A percentile compares a stretch with the other conserved stretches of the same genome.
Evolutionary conservation across 257 asterid species (phyloP).

Genomic region (Ehretia macrophylla): DNA sequence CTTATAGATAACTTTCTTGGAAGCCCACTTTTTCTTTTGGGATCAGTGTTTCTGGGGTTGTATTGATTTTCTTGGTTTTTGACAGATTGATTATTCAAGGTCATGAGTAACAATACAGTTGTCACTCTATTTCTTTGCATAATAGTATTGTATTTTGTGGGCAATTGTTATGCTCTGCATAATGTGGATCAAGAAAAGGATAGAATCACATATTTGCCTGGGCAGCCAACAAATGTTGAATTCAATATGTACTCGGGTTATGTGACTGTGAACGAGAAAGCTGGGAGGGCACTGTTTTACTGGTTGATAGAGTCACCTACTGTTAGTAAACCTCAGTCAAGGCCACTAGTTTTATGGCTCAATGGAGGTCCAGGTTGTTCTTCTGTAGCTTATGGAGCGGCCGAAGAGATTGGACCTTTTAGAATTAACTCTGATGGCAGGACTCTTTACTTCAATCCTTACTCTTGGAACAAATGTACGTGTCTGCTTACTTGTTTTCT

Average conservation of each 20-base stretch:
- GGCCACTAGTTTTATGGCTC: conserved; percentile 94
- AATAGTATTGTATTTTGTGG: conserved; percentile 32
- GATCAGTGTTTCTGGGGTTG: conserved; percentile 20
- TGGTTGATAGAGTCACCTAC: conserved; percentile 83
- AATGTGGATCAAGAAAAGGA: conserved; percentile 69
- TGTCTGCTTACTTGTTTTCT: neutral
- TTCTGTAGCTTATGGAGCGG: conserved; percentile 92
- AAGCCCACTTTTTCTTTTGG: conserved; percentile 21
- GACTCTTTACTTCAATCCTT: conserved; percentile 70
- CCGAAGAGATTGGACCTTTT: conserved; percentile 95
- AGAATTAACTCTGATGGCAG: conserved; percentile 82
- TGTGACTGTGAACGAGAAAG: conserved; percentile 59
- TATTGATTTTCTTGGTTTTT: too few species aligned
- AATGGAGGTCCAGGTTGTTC: conserved; percentile 99
- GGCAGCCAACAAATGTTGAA: conserved; percentile 71
- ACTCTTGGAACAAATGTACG: conserved; percentile 95
- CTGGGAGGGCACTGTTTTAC: conserved; percentile 90
- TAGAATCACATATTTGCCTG: conserved; percentile 71
- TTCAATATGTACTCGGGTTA: conserved; percentile 83
- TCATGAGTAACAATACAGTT: conserved; percentile 13
- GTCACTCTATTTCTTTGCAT: conserved; percentile 8
- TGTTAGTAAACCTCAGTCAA: conserved; percentile 47
- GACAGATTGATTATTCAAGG: too few species aligned
- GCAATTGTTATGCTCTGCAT: conserved; percentile 33
- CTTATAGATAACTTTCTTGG: conserved; percentile 14